Evolutionary conservation across 768 basidiomycete genomes (phyloP), one percentile per base, ranked within the genome.

Genomic region (Tephrocybe sp.): DNA sequence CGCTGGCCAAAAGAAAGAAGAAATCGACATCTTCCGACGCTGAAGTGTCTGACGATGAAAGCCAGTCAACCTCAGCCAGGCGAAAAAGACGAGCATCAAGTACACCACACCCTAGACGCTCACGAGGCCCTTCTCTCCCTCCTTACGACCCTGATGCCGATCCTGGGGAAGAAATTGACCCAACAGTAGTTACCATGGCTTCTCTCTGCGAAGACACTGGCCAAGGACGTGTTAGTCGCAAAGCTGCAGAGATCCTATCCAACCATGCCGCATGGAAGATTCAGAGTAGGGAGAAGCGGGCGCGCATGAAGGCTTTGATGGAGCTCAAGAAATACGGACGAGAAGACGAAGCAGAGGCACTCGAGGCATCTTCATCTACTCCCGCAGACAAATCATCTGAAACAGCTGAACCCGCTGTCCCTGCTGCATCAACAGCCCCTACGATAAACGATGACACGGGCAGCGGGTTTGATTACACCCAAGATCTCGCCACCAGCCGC

Each of bases 161-260:
- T 62, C 84, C 86, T 4, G 88, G 88, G 18, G 88, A 88, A 61
- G 84, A 87, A 28, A 69, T 92, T 41, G 90, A 92, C 57, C 90
- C 90, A n/a, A 91, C 89, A 0, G 72, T 80, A 7, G 72, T 88
- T n/a, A 91, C 89, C 4, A 92, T 92, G 90, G 87, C 88, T 14
- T 67, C 81, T 0, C 73, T 92, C 4, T 93, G 91, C 64, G 78
- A 74, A 26, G 91, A 93, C 60, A 86, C 78, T 0, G 90, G 90
- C 9, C 82, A 84, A 57, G 91, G 91, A 5, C 81, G 90, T 34
- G 74, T 92, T 43, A 90, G 88, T 61, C 85, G 80, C 59, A 91
- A 87, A 65, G 89, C 87, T 0, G 73, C 76, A 8, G 84, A 88
- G 59, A 84, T 93, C 46, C 72, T 84, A 54, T 78, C 67, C 45